Conservation (phyloP, 148 eudicot genomes). For the Amaranthus cruentus region DNA sequence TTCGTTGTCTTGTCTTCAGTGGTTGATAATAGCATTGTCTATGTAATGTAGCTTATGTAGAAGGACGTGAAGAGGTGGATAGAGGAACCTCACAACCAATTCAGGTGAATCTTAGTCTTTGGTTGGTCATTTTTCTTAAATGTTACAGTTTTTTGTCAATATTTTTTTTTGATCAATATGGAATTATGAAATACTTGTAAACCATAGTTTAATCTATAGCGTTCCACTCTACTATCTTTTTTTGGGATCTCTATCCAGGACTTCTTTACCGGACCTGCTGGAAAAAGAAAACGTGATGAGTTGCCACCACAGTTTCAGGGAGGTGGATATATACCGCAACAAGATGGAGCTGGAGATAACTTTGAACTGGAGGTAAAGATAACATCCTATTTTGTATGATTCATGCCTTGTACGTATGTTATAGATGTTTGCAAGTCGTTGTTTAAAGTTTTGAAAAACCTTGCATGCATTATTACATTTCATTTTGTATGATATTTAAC, state of each 20-base stretch:
- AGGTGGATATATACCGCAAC: slow-evolving; percentile 82
- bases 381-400: not conserved
- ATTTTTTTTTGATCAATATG: not conserved
- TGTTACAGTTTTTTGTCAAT: not conserved
- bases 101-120: slow-evolving; percentile 46
- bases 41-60: slow-evolving; percentile 62
- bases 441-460: not conserved
- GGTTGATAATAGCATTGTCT: not conserved
- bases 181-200: not conserved
- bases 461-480: not conserved
- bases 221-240: slow-evolving; percentile 5
- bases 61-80: slow-evolving; percentile 68
- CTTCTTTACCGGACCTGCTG: slow-evolving; percentile 57
- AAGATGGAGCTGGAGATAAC: slow-evolving; percentile 71
- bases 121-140: not conserved
- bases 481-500: not conserved
- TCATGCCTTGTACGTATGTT: no score
- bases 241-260: slow-evolving; percentile 44
- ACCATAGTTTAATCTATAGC: not conserved
- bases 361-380: slow-evolving; percentile 50
- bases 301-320: slow-evolving; percentile 47
- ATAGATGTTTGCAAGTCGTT: not conserved
- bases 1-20: slow-evolving; percentile 7
- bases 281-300: slow-evolving; percentile 83
- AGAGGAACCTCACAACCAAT: slow-evolving; percentile 62